phyloP scores from a whole-genome alignment of 192 early-diverging fungal genomes.

The Podila epicladia region DNA sequence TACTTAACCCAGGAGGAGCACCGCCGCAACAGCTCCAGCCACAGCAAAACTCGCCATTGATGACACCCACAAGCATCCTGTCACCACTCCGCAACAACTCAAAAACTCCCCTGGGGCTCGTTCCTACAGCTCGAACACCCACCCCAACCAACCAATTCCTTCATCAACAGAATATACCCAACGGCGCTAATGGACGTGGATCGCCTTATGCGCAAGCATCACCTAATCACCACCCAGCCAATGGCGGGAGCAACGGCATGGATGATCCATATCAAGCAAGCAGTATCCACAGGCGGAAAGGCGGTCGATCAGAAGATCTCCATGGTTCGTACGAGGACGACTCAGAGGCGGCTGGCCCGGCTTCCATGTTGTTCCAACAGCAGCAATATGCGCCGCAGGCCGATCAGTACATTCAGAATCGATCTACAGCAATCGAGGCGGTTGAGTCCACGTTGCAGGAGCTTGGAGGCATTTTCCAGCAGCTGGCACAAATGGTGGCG shows the following conservation, averaged over 20 bases:
- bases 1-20: conserved; percentile 10
- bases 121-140: conserved; percentile 33
- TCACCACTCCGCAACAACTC: conserved; percentile 44
- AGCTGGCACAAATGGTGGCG: conserved; percentile 87
- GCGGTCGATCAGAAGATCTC: conserved; percentile 16
- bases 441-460: conserved; percentile 98
- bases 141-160: conserved; percentile 14
- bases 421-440: conserved; percentile 91
- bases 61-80: conserved; percentile 29
- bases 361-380: conserved; percentile 46
- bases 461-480: conserved; percentile 90
- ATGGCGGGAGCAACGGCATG: conserved; percentile 1
- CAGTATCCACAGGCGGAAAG: conserved; percentile 45
- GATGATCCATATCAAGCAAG: conserved; percentile 37
- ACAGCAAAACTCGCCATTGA: conserved; percentile 7
- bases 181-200: conserved; percentile 14
- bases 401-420: conserved; percentile 76
- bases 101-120: conserved; percentile 42
- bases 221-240: conserved; percentile 4
- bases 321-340: conserved; percentile 44
- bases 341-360: conserved; percentile 39
- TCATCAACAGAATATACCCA: conserved; percentile 39
- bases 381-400: conserved; percentile 39
- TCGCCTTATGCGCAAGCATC: conserved; percentile 27
- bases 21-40: conserved; percentile 1